Evolutionary conservation across 108 stramenopile species (phyloP), one percentile per base, ranked within the genome.

Genomic region (Cyclotella choctawhatcheeana): DNA sequence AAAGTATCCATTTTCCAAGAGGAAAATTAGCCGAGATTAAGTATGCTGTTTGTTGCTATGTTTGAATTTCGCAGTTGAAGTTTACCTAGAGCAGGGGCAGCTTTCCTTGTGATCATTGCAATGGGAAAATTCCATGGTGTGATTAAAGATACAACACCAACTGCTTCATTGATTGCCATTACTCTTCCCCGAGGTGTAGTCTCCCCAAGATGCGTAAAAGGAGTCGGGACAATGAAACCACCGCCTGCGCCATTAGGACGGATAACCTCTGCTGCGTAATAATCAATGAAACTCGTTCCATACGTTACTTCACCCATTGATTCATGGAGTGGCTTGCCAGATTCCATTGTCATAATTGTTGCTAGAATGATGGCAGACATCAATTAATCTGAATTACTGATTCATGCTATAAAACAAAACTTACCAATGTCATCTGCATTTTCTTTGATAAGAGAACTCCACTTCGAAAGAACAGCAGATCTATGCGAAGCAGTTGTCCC

Each of bases 61-160:
- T n/a, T n/a, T n/a, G n/a, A n/a, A n/a, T n/a, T n/a, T n/a, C n/a
- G n/a, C n/a, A n/a, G n/a, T n/a, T n/a, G n/a, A n/a, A n/a, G n/a
- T n/a, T n/a, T n/a, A n/a, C n/a, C 37, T 12, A 40, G 12, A 8
- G 37, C 37, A 40, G 37, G 37, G 37, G 37, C 95, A 1, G 84
- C 88, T 69, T 98, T 98, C n/a, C 95, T 85, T 12, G 98, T 95
- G 27, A 98, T 89, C 99, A 99, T 98, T 17, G 97, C 97, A 27
- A 84, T 45, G 0, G 99, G 99, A 74, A 98, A 99, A 80, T 99
- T 99, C 97, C 97, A 98, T 16, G 99, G 99, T 25, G 95, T 92
- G n/a, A 97, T 88, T 10, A 94, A 55, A 25, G 52, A 59, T 64
- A 62, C 66, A 17, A 97, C 92, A 33, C 98, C 98, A 2, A 98